A percentile compares a stretch with the other conserved stretches of the same genome.
Conservation (phyloP, 2,329 filamentous ascomycete genomes). For the Colletotrichum noveboracense region DNA sequence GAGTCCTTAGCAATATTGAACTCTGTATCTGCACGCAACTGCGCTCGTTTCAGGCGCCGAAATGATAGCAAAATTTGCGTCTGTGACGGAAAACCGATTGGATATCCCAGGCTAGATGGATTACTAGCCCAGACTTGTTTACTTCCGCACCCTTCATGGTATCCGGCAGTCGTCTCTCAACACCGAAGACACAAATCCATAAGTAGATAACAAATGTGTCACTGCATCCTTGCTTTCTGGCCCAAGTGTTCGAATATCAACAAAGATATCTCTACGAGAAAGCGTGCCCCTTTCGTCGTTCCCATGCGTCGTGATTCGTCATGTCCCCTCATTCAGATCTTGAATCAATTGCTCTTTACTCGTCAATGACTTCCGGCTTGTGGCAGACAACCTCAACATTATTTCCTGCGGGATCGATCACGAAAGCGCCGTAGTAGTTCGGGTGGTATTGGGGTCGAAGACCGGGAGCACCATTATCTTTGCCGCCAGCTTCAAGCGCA, state of each 20-base stretch:
- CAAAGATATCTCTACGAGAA: too few relatives aligned
- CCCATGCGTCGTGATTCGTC: neutral
- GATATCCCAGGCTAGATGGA: neutral
- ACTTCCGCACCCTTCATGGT: neutral
- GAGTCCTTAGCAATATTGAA: neutral
- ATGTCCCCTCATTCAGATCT: neutral
- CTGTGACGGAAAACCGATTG: neutral
- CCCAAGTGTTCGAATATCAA: too few relatives aligned
- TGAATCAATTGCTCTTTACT: neutral
- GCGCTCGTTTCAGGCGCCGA: neutral
- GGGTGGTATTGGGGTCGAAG: conserved; percentile 45
- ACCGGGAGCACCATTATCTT: conserved; percentile 55
- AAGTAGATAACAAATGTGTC: neutral
- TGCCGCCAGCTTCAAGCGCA: conserved; percentile 47
- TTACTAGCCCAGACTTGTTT: neutral
- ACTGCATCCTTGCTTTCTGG: neutral
- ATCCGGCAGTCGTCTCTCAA: neutral
- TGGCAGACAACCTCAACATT: conserved; percentile 53
- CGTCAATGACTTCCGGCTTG: neutral
- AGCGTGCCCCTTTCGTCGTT: neutral
- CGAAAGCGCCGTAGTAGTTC: conserved; percentile 56
- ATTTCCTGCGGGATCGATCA: conserved; percentile 55
- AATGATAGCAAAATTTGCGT: neutral
- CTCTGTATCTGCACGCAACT: neutral
- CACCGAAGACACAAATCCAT: too few relatives aligned